A percentile compares a stretch with the other conserved stretches of the same genome.
Evolutionary conservation across 129 eudicot genomes (phyloP).

Genomic region (Tagetes erecta): DNA sequence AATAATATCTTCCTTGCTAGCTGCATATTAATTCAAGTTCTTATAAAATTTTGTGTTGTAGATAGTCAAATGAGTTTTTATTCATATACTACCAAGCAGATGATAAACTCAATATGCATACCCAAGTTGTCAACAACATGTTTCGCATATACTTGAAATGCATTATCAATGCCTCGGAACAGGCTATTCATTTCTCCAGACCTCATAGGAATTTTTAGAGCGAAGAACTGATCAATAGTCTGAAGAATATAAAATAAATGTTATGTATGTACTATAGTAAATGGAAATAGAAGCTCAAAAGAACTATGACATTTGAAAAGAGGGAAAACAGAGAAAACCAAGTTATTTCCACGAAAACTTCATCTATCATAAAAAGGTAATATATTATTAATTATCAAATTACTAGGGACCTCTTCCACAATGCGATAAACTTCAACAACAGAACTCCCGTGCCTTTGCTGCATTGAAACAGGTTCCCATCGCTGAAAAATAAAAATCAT

Average conservation of each 20-base stretch:
- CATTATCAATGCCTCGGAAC: constrained; percentile 96
- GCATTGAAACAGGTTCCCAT: constrained; percentile 95
- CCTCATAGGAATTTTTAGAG: constrained; percentile 95
- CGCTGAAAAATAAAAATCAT: constrained; percentile 46
- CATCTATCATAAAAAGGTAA: neutral
- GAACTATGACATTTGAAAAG: neutral
- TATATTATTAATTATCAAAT: constrained; percentile 17
- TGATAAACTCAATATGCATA: constrained; percentile 25
- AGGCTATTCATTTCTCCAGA: constrained; percentile 81
- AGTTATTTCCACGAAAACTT: constrained; percentile 1
- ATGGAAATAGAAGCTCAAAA: constrained; percentile 26
- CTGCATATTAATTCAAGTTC: constrained; percentile 47
- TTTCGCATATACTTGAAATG: constrained; percentile 91
- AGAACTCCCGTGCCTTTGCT: constrained; percentile 96
- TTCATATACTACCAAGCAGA: neutral
- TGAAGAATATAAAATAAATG: constrained; percentile 36
- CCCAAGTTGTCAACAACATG: constrained; percentile 80
- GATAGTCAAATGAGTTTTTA: neutral
- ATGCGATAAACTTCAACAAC: constrained; percentile 97
- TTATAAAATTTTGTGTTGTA: neutral
- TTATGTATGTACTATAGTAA: constrained; percentile 14
- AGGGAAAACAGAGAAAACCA: neutral
- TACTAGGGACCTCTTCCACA: constrained; percentile 83
- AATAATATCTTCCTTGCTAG: constrained; percentile 86
- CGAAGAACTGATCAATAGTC: constrained; percentile 95